Evolutionary conservation across 2,329 filamentous ascomycete genomes (phyloP), one percentile per base, ranked within the genome.

Genomic region (Calonectria henricotiae): DNA sequence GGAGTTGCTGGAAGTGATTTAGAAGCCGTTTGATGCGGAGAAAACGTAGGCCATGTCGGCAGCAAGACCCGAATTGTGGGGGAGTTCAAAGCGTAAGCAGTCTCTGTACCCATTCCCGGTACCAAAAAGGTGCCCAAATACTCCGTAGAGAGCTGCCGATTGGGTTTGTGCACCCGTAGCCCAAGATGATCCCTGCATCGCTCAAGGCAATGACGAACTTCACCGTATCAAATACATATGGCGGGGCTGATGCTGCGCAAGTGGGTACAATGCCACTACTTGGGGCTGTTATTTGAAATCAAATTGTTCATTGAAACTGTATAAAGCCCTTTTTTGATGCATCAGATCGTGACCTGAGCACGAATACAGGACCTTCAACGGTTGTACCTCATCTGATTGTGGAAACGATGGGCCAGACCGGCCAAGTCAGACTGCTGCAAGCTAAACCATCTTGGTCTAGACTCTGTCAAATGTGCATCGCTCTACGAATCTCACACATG

Each of bases 21-120:
- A 11, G 20, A 58, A 58, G 51, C 35, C 51, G 35, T 25, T 39
- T 20, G 12, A 25, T 58, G 51, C 20, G 51, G 51, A 23, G 51
- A 58, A 58, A 8, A 27, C 23, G 51, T 7, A 25, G 35, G 51
- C 51, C 51, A 58, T 25, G 51, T 58, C 51, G 51, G 51, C 6
- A 39, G 13, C 13, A 25, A 27, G 13, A 39, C 35, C 51, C 32
- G 37, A 37, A 58, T 17, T 39, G 37, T 37, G 51, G 51, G 51
- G 51, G n/a, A 58, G 6, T 39, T 27, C 32, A 58, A 58, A 32
- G 30, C 51, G 51, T 11, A 58, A 23, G 13, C 13, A 9, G 5
- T 23, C 11, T 13, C 4, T 5, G 6, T 58, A 12, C n/a, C n/a
- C 30, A 55, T 55, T n/a, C 51, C 30, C 4, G 11, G 13, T 1